A percentile compares a stretch with the other conserved stretches of the same genome.
These are phyloP conservation scores for Globisporangium recalcitrans DNA, from an alignment of 352 stramenopile species.

Conservation along the genomic window DNA sequence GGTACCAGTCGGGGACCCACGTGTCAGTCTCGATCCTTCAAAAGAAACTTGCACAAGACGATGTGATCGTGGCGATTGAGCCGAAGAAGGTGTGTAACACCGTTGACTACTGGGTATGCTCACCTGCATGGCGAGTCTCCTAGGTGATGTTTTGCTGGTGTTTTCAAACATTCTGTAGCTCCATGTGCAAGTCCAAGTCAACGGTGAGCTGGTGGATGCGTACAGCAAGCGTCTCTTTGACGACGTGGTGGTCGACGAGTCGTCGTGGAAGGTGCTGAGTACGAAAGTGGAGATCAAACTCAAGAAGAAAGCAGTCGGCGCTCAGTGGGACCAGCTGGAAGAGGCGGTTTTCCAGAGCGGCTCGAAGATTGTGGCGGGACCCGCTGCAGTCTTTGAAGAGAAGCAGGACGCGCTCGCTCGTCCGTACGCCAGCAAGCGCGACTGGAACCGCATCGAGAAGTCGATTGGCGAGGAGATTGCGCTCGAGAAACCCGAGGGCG, in stretches of 20 bases:
- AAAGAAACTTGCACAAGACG: conserved; percentile 66
- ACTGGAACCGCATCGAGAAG: conserved; percentile 88
- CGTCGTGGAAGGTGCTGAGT: conserved; percentile 51
- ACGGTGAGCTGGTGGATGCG: conserved; percentile 49
- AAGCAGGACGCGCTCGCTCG: conserved; percentile 44
- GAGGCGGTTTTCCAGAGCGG: conserved; percentile 42
- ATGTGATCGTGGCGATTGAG: conserved; percentile 56
- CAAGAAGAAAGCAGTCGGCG: conserved; percentile 52
- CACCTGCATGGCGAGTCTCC: not conserved
- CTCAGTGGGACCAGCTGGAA: conserved; percentile 77
- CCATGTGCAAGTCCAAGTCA: conserved; percentile 39
- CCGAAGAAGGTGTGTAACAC: conserved; percentile 30
- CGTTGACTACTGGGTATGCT: not conserved
- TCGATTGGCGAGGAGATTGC: conserved; percentile 76
- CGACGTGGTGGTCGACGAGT: conserved; percentile 50
- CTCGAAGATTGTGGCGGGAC: conserved; percentile 41
- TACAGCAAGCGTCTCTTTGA: conserved; percentile 70
- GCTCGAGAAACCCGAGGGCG: conserved; percentile 86
- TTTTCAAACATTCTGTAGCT: conserved; percentile 20
- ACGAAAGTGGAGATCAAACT: conserved; percentile 83
- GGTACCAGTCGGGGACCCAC: conserved; percentile 79
- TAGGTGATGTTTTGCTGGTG: no score
- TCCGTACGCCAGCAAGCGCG: conserved; percentile 75
- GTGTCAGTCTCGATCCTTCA: conserved; percentile 82
- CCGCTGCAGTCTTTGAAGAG: conserved; percentile 54